A percentile compares a stretch with the other conserved stretches of the same genome.
Conservation (phyloP, 192 early-diverging fungal genomes). For the Umbelopsis ramanniana region DNA sequence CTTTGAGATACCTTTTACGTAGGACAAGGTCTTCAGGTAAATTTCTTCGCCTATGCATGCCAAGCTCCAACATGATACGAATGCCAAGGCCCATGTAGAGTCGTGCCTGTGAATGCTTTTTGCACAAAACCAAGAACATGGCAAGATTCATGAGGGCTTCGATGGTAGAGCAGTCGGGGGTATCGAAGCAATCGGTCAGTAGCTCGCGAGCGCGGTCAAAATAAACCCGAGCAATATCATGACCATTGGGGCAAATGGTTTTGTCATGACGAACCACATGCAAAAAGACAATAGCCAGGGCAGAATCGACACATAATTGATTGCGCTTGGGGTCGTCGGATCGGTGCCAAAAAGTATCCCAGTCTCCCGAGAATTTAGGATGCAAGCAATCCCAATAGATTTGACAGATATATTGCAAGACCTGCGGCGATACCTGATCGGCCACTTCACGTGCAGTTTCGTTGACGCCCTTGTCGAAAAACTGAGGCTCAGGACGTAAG, state of each 20-base stretch:
- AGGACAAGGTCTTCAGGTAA: slow-evolving; percentile 25
- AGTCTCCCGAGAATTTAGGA: slow-evolving; percentile 37
- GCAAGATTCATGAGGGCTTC: slow-evolving; percentile 41
- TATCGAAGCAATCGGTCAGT: slow-evolving; percentile 42
- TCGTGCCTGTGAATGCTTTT: slow-evolving; percentile 41
- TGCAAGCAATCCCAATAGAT: slow-evolving; percentile 44
- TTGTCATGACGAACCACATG: slow-evolving; percentile 42
- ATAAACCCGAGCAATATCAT: slow-evolving; percentile 31
- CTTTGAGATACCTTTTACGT: slow-evolving; percentile 34
- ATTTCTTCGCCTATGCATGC: slow-evolving; percentile 30
- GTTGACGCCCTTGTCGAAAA: slow-evolving; percentile 17
- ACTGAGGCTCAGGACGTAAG: slow-evolving; percentile 20
- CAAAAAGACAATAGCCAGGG: slow-evolving; percentile 39
- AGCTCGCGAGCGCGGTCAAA: slow-evolving; percentile 35
- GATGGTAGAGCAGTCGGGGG: slow-evolving; percentile 37
- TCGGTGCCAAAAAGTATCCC: slow-evolving; percentile 42
- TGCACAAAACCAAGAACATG: slow-evolving; percentile 39
- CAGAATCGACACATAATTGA: slow-evolving; percentile 42
- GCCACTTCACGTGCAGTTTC: slow-evolving; percentile 23
- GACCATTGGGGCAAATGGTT: slow-evolving; percentile 30
- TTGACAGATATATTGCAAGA: slow-evolving; percentile 37
- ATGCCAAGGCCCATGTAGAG: slow-evolving; percentile 38
- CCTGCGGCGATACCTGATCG: slow-evolving; percentile 31
- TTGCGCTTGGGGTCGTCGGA: slow-evolving; percentile 36
- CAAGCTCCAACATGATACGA: slow-evolving; percentile 43